phyloP scores from a whole-genome alignment of 306 rosid species.

The Mimosa bimucronata region DNA sequence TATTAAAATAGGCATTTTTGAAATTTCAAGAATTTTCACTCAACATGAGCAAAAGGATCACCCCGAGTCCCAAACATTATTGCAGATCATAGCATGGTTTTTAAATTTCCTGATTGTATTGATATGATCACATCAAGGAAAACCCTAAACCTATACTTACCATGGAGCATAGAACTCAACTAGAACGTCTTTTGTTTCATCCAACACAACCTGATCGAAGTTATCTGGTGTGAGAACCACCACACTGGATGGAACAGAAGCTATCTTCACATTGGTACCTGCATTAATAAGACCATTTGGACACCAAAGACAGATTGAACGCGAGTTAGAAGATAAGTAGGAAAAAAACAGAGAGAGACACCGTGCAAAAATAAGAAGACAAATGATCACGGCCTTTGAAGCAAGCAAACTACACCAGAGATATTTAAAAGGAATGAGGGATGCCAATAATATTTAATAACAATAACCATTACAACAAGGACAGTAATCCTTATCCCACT shows the following conservation, averaged over 20 bases:
- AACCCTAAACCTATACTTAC: constrained; percentile 48
- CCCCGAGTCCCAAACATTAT: not conserved
- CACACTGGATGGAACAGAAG: constrained; percentile 67
- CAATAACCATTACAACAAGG: not conserved
- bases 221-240: constrained; percentile 61
- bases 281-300: constrained; percentile 33
- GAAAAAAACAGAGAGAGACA: constrained; percentile 17
- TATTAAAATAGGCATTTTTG: constrained; percentile 2
- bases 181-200: constrained; percentile 79
- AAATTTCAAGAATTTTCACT: constrained; percentile 7
- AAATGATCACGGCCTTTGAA: not conserved
- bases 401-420: not conserved
- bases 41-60: not conserved
- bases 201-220: constrained; percentile 76
- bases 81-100: not conserved
- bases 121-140: not conserved
- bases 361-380: constrained; percentile 19
- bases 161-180: constrained; percentile 97
- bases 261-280: constrained; percentile 91
- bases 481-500: not conserved
- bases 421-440: not conserved
- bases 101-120: not conserved
- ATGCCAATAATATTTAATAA: constrained; percentile 5
- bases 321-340: not conserved
- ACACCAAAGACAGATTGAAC: constrained; percentile 29